Conservation (phyloP, 2,329 filamentous ascomycete genomes). For the Byssochlamys sp. region DNA sequence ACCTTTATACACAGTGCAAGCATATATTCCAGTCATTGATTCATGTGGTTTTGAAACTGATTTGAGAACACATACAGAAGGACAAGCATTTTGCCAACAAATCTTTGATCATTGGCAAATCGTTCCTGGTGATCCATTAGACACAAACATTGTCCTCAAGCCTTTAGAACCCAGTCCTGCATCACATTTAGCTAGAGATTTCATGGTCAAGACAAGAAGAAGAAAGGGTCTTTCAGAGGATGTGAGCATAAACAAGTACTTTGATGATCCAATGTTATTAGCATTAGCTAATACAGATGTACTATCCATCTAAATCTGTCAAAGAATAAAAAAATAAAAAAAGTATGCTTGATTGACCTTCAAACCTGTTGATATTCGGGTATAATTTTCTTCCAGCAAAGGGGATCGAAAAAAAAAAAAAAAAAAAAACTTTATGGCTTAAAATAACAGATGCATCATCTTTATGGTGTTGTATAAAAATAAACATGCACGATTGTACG, state of each 20-base stretch:
- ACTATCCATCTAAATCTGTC: too few relatives aligned
- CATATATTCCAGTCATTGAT: slow-evolving; percentile 90
- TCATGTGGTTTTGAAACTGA: slow-evolving; percentile 97
- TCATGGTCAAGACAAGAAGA: slow-evolving; percentile 88
- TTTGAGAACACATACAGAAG: slow-evolving; percentile 88
- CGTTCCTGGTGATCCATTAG: slow-evolving; percentile 88
- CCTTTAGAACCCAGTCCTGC: slow-evolving; percentile 79
- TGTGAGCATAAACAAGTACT: slow-evolving; percentile 87
- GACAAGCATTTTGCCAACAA: slow-evolving; percentile 77
- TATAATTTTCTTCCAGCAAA: too few relatives aligned
- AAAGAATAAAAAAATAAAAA: too few relatives aligned
- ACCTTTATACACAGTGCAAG: slow-evolving; percentile 81
- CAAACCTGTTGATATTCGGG: too few relatives aligned
- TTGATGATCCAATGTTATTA: too few relatives aligned
- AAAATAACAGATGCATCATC: too few relatives aligned
- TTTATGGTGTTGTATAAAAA: too few relatives aligned
- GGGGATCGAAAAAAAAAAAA: too few relatives aligned
- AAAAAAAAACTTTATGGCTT: too few relatives aligned
- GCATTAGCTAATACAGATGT: too few relatives aligned
- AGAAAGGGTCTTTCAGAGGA: slow-evolving; percentile 93
- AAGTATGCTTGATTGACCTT: too few relatives aligned
- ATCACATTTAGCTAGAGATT: slow-evolving; percentile 85
- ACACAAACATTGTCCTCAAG: slow-evolving; percentile 70
- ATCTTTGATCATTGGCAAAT: slow-evolving; percentile 95
- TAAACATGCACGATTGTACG: too few relatives aligned